Conservation (phyloP, 352 stramenopile species). For the Thraustochytrium striatum region DNA sequence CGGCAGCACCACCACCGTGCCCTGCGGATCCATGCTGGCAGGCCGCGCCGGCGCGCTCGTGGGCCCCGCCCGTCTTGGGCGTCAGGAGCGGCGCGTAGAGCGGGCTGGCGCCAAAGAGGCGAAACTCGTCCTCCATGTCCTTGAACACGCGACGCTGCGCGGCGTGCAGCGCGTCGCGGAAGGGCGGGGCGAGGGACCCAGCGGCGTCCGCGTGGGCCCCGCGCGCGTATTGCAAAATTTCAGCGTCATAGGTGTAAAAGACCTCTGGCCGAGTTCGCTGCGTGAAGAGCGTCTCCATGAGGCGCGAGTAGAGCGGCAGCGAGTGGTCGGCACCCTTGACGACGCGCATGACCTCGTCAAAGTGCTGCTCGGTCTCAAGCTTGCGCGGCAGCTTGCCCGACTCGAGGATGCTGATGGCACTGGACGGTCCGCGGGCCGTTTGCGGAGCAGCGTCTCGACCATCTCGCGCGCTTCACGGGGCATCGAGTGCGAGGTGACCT, state of each 20-base stretch:
- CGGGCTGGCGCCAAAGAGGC: background rate
- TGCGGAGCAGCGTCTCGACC: conserved; percentile 12
- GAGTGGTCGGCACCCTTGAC: background rate
- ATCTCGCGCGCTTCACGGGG: background rate
- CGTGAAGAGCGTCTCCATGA: conserved; percentile 45
- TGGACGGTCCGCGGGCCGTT: background rate
- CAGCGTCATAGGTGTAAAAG: conserved; percentile 39
- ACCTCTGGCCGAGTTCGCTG: conserved; percentile 29
- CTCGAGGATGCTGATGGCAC: conserved; percentile 7
- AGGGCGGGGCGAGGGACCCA: too few species aligned
- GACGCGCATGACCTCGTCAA: conserved; percentile 47
- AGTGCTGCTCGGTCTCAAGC: conserved; percentile 43
- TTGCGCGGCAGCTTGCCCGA: conserved; percentile 32
- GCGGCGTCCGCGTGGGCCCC: too few species aligned
- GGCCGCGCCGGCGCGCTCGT: background rate
- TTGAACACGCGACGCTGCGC: background rate
- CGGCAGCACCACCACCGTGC: conserved; percentile 35
- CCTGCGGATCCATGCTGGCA: conserved; percentile 38
- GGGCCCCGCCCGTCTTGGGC: background rate
- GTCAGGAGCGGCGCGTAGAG: conserved; percentile 23
- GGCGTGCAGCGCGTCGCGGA: background rate
- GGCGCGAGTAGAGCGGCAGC: background rate
- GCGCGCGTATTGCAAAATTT: conserved; percentile 7
- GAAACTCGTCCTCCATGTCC: conserved; percentile 10
- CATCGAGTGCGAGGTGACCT: background rate